These are phyloP conservation scores for Ophiocordyceps camponoti-saundersi DNA, from an alignment of 2,329 filamentous ascomycete genomes.

Conservation along the genomic window DNA sequence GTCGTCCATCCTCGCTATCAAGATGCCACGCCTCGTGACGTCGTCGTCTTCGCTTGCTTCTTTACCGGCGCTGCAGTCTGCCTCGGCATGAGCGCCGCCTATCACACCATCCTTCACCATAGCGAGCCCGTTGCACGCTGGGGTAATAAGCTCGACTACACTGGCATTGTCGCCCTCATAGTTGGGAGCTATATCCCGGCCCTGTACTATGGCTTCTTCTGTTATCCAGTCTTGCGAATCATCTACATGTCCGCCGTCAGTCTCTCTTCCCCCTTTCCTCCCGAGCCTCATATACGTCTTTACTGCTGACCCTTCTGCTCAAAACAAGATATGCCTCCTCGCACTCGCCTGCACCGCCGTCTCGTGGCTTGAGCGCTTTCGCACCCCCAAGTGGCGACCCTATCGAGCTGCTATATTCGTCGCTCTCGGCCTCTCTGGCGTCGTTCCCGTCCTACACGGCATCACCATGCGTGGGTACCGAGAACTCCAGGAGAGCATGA, in stretches of 20 bases:
- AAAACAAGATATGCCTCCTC: slow-evolving; percentile 52
- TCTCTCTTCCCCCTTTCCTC: slow-evolving; percentile 3
- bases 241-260: slow-evolving; percentile 62
- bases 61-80: slow-evolving; percentile 58
- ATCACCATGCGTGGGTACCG: slow-evolving; percentile 47
- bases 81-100: slow-evolving; percentile 69
- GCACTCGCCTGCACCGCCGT: slow-evolving; percentile 61
- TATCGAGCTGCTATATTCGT: slow-evolving; percentile 85
- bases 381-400: slow-evolving; percentile 67
- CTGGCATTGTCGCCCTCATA: slow-evolving; percentile 83
- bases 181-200: slow-evolving; percentile 83
- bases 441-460: slow-evolving; percentile 72
- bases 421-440: slow-evolving; percentile 64
- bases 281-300: background rate
- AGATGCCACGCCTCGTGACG: slow-evolving; percentile 42
- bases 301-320: background rate
- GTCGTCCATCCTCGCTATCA: slow-evolving; percentile 48
- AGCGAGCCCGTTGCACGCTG: slow-evolving; percentile 59
- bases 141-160: slow-evolving; percentile 88
- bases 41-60: slow-evolving; percentile 63
- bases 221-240: slow-evolving; percentile 44
- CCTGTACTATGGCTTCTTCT: slow-evolving; percentile 74
- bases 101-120: slow-evolving; percentile 75
- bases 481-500: slow-evolving; percentile 55
- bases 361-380: slow-evolving; percentile 67